A percentile compares a stretch with the other conserved stretches of the same genome.
Conservation (phyloP, 176 grass and related monocot genomes). For the Canna indica region DNA sequence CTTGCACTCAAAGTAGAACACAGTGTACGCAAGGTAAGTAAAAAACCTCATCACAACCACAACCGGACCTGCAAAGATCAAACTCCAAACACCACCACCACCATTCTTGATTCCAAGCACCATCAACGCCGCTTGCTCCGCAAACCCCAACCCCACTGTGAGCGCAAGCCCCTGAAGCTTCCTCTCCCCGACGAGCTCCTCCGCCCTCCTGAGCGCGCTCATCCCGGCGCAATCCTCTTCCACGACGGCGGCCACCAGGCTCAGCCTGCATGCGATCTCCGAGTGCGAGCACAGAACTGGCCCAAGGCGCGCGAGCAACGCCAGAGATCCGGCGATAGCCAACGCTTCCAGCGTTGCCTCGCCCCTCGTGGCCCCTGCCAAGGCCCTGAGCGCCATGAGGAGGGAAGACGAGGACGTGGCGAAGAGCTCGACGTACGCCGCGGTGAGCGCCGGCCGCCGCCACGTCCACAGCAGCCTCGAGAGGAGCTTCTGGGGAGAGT, state of each 20-base stretch:
- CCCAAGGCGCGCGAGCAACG: conserved; percentile 20
- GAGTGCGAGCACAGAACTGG: conserved; percentile 38
- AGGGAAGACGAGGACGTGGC: conserved; percentile 26
- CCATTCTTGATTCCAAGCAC: background rate
- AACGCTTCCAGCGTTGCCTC: background rate
- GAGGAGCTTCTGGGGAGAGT: too few relatives aligned
- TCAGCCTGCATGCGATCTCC: conserved; percentile 32
- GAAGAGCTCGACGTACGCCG: conserved; percentile 35
- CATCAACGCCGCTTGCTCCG: background rate
- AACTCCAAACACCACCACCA: background rate
- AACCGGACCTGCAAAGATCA: background rate
- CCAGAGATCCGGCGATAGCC: conserved; percentile 12
- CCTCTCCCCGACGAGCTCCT: conserved; percentile 6
- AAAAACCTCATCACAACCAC: conserved; percentile 14
- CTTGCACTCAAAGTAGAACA: conserved; percentile 38
- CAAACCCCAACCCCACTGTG: background rate
- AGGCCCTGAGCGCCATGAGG: conserved; percentile 23
- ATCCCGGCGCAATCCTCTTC: conserved; percentile 22
- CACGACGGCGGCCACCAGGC: conserved; percentile 18
- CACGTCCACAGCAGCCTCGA: conserved; percentile 22
- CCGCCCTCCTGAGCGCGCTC: conserved; percentile 5
- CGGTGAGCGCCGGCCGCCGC: conserved; percentile 21
- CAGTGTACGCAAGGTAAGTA: conserved; percentile 19
- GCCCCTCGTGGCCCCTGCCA: background rate
- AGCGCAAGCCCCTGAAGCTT: conserved; percentile 9